Base-by-base conservation (phyloP, 441 rosid species). In the Gossypium trilobum region DNA sequence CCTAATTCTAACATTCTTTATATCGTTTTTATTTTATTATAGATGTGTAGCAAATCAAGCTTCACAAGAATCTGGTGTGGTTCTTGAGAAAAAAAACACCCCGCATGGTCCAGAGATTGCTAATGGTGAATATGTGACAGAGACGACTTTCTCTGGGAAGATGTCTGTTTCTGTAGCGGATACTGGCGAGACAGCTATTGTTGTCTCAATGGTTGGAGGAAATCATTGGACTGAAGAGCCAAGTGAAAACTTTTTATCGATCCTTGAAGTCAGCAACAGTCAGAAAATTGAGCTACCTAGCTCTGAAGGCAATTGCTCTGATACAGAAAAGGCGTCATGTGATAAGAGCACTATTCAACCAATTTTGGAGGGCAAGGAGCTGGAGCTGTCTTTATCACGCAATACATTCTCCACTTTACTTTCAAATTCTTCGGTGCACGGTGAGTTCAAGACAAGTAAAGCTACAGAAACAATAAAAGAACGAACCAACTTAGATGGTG, bases 181-280 rank as follows among this genome's bases (percentile, higher is more conserved):
- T 83, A 85, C 85, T 68, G 99, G 99, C 70, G 99, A 95, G 83
- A 92, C 98, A 2, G 99, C 97, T 67, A 39, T 95, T 80, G 95
- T 95, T 70, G 93, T 95, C 78, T 90, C 99, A 70, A 85, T 88
- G 83, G 85, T 90, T 22, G 85, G 84, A 68, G 90, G 75, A 56
- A 85, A 79, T 56, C 84, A 86, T 56, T 77, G 75, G 75, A 71
- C 64, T 69, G 75, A 80, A 76, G 82, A 83, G 81, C 82, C 85
- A 73, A 82, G 77, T 71, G 83, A 82, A 82, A 82, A 70, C 58
- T 55, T 70, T 77, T 56, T 74, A 10, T 75, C 87, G 31, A 60
- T 60, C 51, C 73, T 73, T 78, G 85, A 83, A 80, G 75, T 79
- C 77, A 79, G 75, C 31, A 68, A 80, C 74, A 75, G 71, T 75